Evolutionary conservation across 371 early-diverging fungal species (phyloP).

Genomic region (Apophysomyces sp.): DNA sequence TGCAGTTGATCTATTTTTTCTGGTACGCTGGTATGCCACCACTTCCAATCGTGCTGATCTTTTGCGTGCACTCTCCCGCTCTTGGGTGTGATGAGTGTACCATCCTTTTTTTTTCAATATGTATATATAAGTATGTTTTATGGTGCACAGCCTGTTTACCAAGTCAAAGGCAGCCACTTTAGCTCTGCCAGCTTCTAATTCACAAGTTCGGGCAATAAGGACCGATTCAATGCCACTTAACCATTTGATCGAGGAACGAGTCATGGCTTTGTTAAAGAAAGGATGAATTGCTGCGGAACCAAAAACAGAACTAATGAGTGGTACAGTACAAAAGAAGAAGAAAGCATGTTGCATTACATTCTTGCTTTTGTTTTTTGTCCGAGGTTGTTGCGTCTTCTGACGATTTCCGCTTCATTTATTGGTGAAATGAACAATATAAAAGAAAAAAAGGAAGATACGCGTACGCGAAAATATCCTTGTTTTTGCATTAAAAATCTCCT

Average conservation of each 20-base stretch:
- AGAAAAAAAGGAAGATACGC: no score
- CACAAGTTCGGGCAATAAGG: constrained; percentile 10
- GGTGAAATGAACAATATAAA: not conserved
- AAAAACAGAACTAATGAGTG: not conserved
- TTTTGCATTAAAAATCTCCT: no score
- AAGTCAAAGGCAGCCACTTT: constrained; percentile 86
- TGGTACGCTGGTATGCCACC: constrained; percentile 60
- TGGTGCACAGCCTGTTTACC: constrained; percentile 41
- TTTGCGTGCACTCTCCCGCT: constrained; percentile 67
- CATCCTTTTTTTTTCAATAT: no score
- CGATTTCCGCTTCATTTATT: not conserved
- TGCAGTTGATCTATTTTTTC: constrained; percentile 51
- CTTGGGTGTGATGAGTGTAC: constrained; percentile 68
- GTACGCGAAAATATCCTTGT: no score
- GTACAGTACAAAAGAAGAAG: not conserved
- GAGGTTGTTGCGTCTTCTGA: not conserved
- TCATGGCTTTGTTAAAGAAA: constrained; percentile 9
- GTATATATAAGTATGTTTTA: no score
- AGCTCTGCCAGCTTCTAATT: constrained; percentile 6
- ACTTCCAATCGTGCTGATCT: constrained; percentile 78
- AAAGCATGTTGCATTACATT: not conserved
- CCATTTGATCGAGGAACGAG: constrained; percentile 5
- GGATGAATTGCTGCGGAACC: constrained; percentile 10
- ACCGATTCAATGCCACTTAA: constrained; percentile 9
- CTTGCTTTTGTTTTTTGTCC: not conserved